Evolutionary conservation across 257 asterid genomes (phyloP).

Genomic region (Scutellaria minor): DNA sequence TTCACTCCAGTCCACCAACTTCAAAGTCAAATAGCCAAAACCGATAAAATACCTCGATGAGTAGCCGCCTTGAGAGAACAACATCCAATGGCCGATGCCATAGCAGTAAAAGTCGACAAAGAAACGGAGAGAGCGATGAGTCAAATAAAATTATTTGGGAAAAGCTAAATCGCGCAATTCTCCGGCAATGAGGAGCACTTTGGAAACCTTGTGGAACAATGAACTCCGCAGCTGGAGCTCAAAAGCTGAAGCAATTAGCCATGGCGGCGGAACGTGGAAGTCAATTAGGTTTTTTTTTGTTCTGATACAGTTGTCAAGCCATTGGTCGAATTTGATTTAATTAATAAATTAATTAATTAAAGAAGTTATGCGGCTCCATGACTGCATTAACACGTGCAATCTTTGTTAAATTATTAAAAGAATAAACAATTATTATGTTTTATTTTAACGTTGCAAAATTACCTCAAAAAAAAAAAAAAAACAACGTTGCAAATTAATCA

Average conservation of each 20-base stretch:
- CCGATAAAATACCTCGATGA: constrained; percentile 40
- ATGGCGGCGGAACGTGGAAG: constrained; percentile 40
- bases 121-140: neutral
- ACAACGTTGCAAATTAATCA: no score
- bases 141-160: neutral
- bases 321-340: constrained; percentile 3
- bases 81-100: constrained; percentile 51
- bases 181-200: constrained; percentile 23
- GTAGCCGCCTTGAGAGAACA: constrained; percentile 46
- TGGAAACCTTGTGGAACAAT: constrained; percentile 1
- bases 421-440: no score
- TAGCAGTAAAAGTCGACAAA: constrained; percentile 26
- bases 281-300: constrained; percentile 30
- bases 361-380: no score
- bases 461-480: no score
- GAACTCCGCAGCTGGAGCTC: constrained; percentile 24
- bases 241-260: constrained; percentile 11
- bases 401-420: no score
- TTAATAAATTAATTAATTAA: neutral
- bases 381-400: no score
- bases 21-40: constrained; percentile 2
- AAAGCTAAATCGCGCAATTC: constrained; percentile 27
- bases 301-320: constrained; percentile 18
- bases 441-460: no score
- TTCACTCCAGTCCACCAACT: neutral